Base-by-base conservation (phyloP, 2,329 filamentous ascomycete species). In the Rutstroemia sp. region DNA sequence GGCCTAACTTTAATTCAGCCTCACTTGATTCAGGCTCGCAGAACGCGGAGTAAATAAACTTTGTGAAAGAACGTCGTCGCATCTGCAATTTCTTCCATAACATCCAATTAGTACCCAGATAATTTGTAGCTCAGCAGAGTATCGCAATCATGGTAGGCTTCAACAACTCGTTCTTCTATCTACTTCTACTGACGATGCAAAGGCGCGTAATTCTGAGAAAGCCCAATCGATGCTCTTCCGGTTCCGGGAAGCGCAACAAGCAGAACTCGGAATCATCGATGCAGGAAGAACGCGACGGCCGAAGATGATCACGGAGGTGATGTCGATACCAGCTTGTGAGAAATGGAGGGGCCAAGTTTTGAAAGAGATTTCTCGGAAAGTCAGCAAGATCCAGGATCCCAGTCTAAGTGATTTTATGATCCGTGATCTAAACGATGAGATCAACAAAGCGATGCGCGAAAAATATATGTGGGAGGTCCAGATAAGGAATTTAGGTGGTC, bases 221-320 rank as follows among this genome's bases (percentile, higher is more conserved):
- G 92, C 94, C 69, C 94, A 99, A 79, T 96, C 92, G 49, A 99
- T 99, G 92, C 92, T 99, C 73, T 99, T 96, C 78, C 92, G 94
- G 79, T 99, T 99, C 79, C 90, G 94, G 72, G 94, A 95, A 70
- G 89, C 92, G 67, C 94, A 97, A 82, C 92, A 92, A 63, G 90
- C 91, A 62, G 92, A 96, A 75, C 82, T 96, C 49, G 92, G 92
- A 69, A 96, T 97, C 73, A 89, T 99, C 74, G 92, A 97, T 77
- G 88, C 88, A 27, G 88, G 90, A 58, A 89, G 92, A 60, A 87
- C 90, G 8, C 89, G 92, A 10, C 90, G 94, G 2, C 94, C 94
- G 52, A 95, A 92, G 73, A 82, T 87, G 62, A 96, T 97, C 72
- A 95, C 90, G 47, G 85, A 90, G 66, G 85, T 96, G 65, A 86